phyloP scores from a whole-genome alignment of 768 basidiomycete species.

The Russula dissimulans region DNA sequence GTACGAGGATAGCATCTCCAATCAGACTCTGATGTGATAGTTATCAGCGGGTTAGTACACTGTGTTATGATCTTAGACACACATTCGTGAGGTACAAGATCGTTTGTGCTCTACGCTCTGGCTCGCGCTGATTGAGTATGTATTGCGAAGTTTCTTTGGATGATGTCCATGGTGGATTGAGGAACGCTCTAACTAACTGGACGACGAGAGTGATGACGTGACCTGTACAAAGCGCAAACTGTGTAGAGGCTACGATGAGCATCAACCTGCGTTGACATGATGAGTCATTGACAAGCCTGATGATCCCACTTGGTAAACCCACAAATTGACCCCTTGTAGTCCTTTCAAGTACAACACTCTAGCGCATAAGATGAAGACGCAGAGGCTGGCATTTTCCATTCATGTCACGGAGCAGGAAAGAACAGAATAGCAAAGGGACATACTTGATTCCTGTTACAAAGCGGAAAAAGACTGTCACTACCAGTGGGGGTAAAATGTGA shows the following conservation, averaged over 20 bases:
- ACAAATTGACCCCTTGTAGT: not conserved
- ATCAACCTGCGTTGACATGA: not conserved
- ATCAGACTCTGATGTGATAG: not conserved
- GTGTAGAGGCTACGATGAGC: not conserved
- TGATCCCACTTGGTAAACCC: not conserved
- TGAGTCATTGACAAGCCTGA: not conserved
- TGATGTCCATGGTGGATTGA: not conserved
- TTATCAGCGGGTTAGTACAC: not conserved
- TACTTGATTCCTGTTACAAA: slow-evolving; percentile 8
- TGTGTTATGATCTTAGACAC: not conserved
- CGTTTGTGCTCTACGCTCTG: slow-evolving; percentile 2
- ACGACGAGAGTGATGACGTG: slow-evolving; percentile 7
- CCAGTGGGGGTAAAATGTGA: not conserved
- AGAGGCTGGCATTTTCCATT: not conserved
- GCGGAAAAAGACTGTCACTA: not conserved
- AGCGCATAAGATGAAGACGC: slow-evolving; percentile 4
- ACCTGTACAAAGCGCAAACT: slow-evolving; percentile 9
- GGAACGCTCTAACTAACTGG: slow-evolving; percentile 1
- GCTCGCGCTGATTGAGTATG: not conserved
- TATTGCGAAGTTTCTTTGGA: not conserved
- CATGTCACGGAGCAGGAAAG: not conserved
- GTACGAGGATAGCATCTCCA: slow-evolving; percentile 12
- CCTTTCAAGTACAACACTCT: not conserved
- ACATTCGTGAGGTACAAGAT: slow-evolving; percentile 11
- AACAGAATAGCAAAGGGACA: not conserved